Evolutionary conservation across 2,329 filamentous ascomycete genomes (phyloP).

Genomic region (Ophiostoma populinum): DNA sequence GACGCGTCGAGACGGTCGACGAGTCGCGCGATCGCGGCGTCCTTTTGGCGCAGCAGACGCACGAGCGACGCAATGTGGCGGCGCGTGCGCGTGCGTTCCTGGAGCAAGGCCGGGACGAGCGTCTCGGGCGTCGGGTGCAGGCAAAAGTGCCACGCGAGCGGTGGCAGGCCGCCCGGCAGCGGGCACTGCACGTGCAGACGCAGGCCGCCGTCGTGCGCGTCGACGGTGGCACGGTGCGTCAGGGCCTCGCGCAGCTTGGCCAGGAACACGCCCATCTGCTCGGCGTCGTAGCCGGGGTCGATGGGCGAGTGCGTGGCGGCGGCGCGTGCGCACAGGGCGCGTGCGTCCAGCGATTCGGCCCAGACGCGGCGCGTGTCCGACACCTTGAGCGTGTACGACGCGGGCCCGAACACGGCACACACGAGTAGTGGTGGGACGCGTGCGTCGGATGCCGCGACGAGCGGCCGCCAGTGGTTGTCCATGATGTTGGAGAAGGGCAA

Average conservation of each 20-base stretch:
- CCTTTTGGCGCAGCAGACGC: conserved; percentile 29
- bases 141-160: conserved; percentile 50
- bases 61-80: conserved; percentile 27
- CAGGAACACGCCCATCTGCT: conserved; percentile 51
- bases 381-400: conserved; percentile 45
- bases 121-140: conserved; percentile 35
- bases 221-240: no score
- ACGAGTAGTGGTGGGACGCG: conserved; percentile 34
- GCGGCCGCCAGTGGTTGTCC: conserved; percentile 7
- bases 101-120: conserved; percentile 34
- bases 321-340: conserved; percentile 45
- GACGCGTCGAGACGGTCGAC: conserved; percentile 36
- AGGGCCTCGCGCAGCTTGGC: conserved; percentile 40
- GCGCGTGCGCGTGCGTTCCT: conserved; percentile 24
- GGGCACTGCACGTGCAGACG: conserved; percentile 39
- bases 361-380: conserved; percentile 63
- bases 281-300: conserved; percentile 50
- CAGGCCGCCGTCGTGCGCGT: conserved; percentile 12
- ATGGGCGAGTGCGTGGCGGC: conserved; percentile 49
- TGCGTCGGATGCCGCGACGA: conserved; percentile 9
- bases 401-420: conserved; percentile 33
- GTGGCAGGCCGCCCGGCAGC: conserved; percentile 43
- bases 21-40: conserved; percentile 30
- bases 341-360: conserved; percentile 45
- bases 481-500: no score